Conservation (phyloP, 345 rosid genomes). For the Noccaea caerulescens region DNA sequence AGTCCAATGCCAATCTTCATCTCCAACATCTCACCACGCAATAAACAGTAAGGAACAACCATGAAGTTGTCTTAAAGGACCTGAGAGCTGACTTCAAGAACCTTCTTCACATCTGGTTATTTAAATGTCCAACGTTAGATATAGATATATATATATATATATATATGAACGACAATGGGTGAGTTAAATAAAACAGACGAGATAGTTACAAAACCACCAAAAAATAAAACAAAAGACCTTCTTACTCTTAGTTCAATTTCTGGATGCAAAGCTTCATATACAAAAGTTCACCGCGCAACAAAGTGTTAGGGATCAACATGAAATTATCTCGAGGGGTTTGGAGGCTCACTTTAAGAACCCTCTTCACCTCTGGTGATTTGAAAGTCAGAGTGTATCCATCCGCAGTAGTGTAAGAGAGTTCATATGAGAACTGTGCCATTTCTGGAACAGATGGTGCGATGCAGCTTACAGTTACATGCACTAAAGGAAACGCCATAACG, state of each 20-base stretch:
- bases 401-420: neutral
- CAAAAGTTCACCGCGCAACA: neutral
- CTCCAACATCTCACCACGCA: slow-evolving; percentile 1
- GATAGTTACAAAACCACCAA: too few species aligned
- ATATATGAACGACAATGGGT: too few species aligned
- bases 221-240: too few species aligned
- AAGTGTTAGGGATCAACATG: neutral
- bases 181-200: too few species aligned
- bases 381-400: neutral
- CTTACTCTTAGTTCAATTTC: neutral
- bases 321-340: neutral
- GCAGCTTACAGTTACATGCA: slow-evolving; percentile 6
- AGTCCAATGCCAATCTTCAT: slow-evolving; percentile 14
- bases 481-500: neutral
- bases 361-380: neutral
- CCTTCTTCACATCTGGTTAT: neutral
- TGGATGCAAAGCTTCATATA: neutral
- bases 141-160: too few species aligned
- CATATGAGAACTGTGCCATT: neutral
- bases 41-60: slow-evolving; percentile 8
- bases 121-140: neutral
- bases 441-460: slow-evolving; percentile 6
- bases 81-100: neutral
- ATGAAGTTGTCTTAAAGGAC: neutral
- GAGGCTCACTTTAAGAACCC: neutral